These are phyloP conservation scores for Nevesoporus exiguus DNA, from an alignment of 768 basidiomycete species.

Conservation along the genomic window DNA sequence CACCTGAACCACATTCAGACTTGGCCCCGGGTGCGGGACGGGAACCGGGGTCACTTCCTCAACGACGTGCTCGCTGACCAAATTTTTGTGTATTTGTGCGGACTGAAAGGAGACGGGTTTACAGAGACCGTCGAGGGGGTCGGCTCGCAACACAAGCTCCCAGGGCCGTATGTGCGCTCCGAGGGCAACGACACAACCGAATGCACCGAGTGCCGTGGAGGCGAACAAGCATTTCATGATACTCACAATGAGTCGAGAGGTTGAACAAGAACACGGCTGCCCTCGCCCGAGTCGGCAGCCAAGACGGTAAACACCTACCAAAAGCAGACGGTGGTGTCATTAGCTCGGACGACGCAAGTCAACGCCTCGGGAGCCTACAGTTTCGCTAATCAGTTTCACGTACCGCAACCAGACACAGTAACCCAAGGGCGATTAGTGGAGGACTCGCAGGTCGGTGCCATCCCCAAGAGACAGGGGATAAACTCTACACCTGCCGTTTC, in stretches of 20 bases:
- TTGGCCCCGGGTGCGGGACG: conserved; percentile 4
- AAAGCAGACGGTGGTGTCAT: neutral
- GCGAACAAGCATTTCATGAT: conserved; percentile 16
- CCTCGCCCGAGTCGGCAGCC: neutral
- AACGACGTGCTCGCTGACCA: conserved; percentile 10
- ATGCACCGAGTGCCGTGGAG: neutral
- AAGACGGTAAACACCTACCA: neutral
- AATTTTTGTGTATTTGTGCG: conserved; percentile 20
- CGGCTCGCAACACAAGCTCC: conserved; percentile 31
- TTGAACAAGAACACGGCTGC: too few species aligned
- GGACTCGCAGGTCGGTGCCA: neutral
- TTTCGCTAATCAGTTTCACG: too few species aligned
- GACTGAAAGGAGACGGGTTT: conserved; percentile 16
- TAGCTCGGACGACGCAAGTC: too few species aligned
- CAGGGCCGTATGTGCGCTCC: conserved; percentile 77
- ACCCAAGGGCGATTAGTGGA: too few species aligned
- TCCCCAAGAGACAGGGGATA: neutral
- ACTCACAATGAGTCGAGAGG: too few species aligned
- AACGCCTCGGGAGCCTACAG: too few species aligned
- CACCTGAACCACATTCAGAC: conserved; percentile 14
- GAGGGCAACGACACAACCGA: conserved; percentile 3
- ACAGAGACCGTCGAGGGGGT: conserved; percentile 19
- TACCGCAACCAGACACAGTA: too few species aligned
- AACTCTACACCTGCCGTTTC: conserved; percentile 29
- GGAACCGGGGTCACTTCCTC: conserved; percentile 10